Base-by-base conservation (phyloP, 768 basidiomycete genomes). In the Pleurotus tuber-regium region DNA sequence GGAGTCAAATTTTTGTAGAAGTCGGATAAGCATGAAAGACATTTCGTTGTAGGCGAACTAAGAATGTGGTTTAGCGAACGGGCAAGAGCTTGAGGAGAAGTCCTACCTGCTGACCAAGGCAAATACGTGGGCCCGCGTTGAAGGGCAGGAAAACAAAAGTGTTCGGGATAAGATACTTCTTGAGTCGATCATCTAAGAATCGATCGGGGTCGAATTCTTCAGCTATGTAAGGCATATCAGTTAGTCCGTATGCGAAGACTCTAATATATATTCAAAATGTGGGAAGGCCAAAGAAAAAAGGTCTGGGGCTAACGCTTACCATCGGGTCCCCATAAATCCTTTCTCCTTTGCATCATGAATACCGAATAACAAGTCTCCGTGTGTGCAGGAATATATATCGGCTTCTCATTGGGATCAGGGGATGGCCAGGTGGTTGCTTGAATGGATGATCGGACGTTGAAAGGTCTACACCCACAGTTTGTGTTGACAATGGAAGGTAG, bases 11-110 rank as follows among this genome's bases (percentile, higher is more conserved):
- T 67, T 69, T 59, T 87, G 85, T n/a, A 86, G 64, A 23, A 87
- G 70, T 2, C 82, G 75, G 50, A 87, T 74, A 44, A 86, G 62
- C 62, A 85, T 72, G 66, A 84, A 85, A 1, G 84, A 84, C 65
- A 81, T 61, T 48, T 70, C 67, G 54, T 63, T 63, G 50, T 65
- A 63, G 8, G 64, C 64, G 28, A 65, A 63, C 60, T 64, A 26
- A 31, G 2, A 18, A 19, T 11, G 16, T 3, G 21, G 11, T 14
- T n/a, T 30, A 7, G 4, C 48, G 40, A 12, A n/a, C n/a, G 30
- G 56, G 28, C 59, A 4, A 23, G 29, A 25, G 35, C 6, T 10
- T 8, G 4, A 29, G 35, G 23, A 10, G 21, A 31, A 14, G 23
- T 54, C 59, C 29, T 41, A 76, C 81, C 67, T 82, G 79, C 68